phyloP scores from a whole-genome alignment of 169 alveolate genomes.

The Plasmodium gaboni region DNA sequence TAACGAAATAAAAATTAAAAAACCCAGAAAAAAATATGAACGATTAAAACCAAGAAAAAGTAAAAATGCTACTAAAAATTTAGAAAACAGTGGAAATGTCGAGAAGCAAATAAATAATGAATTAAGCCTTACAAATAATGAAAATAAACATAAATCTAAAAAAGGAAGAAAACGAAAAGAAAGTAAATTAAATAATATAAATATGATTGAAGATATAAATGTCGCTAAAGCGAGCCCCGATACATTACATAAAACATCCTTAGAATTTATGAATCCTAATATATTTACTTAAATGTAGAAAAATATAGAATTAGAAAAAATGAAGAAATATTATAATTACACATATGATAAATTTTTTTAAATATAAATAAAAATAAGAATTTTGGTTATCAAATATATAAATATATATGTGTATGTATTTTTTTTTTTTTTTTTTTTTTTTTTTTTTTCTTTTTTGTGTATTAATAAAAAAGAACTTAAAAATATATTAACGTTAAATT shows the following conservation, averaged over 20 bases:
- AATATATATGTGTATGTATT: neutral
- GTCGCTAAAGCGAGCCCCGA: constrained; percentile 27
- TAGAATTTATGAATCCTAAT: constrained; percentile 69
- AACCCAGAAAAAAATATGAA: constrained; percentile 74
- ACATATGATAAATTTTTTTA: neutral
- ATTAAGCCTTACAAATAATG: neutral
- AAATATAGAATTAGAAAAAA: neutral
- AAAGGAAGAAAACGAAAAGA: constrained; percentile 46
- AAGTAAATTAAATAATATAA: constrained; percentile 23
- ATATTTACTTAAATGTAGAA: constrained; percentile 36
- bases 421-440: too few relatives aligned
- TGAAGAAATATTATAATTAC: neutral
- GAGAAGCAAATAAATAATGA: neutral
- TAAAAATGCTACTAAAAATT: constrained; percentile 7
- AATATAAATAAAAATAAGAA: neutral
- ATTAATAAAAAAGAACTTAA: too few relatives aligned
- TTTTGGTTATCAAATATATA: neutral
- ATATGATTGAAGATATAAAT: neutral
- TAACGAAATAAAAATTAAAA: constrained; percentile 36
- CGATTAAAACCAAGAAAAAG: constrained; percentile 55
- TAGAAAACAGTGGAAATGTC: neutral
- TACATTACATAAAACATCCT: constrained; percentile 23
- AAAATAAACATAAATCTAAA: neutral
- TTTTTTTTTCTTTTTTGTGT: too few relatives aligned
- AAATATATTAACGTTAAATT: too few relatives aligned